Percentiles rank a stretch among this genome's conserved stretches.
These are phyloP conservation scores for Neltuma alba DNA, from an alignment of 306 rosid genomes.

Conservation along the genomic window DNA sequence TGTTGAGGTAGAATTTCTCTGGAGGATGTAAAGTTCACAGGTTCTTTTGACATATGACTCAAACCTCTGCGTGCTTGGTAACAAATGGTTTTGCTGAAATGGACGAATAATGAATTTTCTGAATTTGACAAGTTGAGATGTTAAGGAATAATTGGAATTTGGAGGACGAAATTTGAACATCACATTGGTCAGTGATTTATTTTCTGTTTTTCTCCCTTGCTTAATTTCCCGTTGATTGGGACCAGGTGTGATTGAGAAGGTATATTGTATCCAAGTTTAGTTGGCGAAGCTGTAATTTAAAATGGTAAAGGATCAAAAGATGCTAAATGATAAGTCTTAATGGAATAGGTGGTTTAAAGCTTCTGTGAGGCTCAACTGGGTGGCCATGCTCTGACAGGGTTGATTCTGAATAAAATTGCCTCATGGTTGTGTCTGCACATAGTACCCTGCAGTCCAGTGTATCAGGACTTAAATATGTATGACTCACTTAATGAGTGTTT, in stretches of 20 bases:
- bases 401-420: not conserved
- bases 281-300: not conserved
- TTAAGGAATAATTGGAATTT: not conserved
- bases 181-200: too few species aligned
- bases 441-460: not conserved
- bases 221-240: not conserved
- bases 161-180: conserved; percentile 16
- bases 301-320: not conserved
- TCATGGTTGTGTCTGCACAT: not conserved
- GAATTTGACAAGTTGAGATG: not conserved
- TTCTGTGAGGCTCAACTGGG: not conserved
- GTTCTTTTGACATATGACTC: not conserved
- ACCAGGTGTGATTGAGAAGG: not conserved
- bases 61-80: not conserved
- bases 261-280: not conserved
- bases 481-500: conserved; percentile 11
- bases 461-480: conserved; percentile 4
- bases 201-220: not conserved
- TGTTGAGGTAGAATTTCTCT: not conserved
- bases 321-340: conserved; percentile 8
- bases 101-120: not conserved
- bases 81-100: conserved; percentile 16
- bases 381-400: not conserved
- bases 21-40: not conserved
- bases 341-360: not conserved